These are phyloP conservation scores for Xylaria sp. DNA, from an alignment of 2,329 filamentous ascomycete genomes.

Conservation along the genomic window DNA sequence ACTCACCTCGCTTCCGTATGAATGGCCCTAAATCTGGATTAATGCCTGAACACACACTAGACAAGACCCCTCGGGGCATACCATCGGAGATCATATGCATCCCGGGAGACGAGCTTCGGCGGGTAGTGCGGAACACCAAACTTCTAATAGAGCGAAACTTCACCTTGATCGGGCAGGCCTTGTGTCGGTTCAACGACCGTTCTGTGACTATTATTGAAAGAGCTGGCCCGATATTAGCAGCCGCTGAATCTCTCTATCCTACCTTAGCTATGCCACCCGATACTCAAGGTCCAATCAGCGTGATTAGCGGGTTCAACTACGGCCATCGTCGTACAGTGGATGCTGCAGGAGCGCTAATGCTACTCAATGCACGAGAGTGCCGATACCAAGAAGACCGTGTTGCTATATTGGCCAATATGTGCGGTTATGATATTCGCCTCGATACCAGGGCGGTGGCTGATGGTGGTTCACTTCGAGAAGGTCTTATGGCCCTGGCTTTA, in stretches of 20 bases:
- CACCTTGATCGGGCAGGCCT: too few relatives aligned
- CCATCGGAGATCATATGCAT: slow-evolving; percentile 1
- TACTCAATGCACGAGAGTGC: slow-evolving; percentile 8
- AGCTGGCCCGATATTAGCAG: neutral
- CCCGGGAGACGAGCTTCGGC: neutral
- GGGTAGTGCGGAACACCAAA: neutral
- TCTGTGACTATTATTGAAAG: neutral
- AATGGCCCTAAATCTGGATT: neutral
- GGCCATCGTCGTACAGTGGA: slow-evolving; percentile 1
- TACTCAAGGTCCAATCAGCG: neutral
- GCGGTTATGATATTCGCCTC: slow-evolving; percentile 6
- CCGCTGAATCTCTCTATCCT: neutral
- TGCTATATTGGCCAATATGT: slow-evolving; percentile 20
- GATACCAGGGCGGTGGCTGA: slow-evolving; percentile 1
- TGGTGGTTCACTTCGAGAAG: neutral
- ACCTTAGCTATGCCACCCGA: neutral
- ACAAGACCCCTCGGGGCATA: neutral
- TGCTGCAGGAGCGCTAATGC: neutral
- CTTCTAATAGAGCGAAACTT: neutral
- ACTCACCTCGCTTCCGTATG: neutral
- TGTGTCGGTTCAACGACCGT: neutral
- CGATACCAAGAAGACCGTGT: slow-evolving; percentile 4
- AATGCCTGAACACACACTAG: slow-evolving; percentile 1
- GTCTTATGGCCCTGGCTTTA: slow-evolving; percentile 2
- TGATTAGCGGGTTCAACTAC: neutral